phyloP scores from a whole-genome alignment of 2,329 filamentous ascomycete genomes.

The Trichoderma polysporum region DNA sequence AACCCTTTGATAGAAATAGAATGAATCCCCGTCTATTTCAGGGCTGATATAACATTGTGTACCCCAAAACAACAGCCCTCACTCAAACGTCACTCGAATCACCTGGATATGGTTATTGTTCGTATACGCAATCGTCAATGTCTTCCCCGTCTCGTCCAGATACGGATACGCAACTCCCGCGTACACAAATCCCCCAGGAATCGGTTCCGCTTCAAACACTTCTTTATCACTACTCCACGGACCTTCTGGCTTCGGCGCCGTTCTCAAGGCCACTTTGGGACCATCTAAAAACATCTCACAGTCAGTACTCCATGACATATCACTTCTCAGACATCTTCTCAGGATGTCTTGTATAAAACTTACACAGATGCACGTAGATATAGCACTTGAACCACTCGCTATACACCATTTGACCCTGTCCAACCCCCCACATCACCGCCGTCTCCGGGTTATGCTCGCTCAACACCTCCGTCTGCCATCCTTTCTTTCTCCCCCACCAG shows the following conservation, averaged over 20 bases:
- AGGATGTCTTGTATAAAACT: neutral
- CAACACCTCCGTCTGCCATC: conserved; percentile 38
- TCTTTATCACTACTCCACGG: conserved; percentile 39
- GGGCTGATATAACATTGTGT: neutral
- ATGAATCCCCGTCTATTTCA: too few relatives aligned
- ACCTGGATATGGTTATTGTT: conserved; percentile 42
- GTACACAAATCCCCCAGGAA: conserved; percentile 35
- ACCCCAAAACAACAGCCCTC: neutral
- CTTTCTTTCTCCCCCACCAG: conserved; percentile 40
- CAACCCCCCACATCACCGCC: conserved; percentile 39
- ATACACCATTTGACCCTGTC: conserved; percentile 41
- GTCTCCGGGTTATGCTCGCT: conserved; percentile 36
- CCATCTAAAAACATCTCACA: neutral
- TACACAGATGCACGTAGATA: conserved; percentile 35
- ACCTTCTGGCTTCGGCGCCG: conserved; percentile 34
- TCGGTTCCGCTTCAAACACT: conserved; percentile 36
- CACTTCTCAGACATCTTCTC: neutral
- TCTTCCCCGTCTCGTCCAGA: conserved; percentile 37
- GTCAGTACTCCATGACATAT: neutral
- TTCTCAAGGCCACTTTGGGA: conserved; percentile 17
- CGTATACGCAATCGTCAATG: conserved; percentile 40
- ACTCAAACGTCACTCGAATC: conserved; percentile 34
- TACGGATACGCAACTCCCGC: conserved; percentile 41
- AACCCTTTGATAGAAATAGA: too few relatives aligned
- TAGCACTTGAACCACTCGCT: conserved; percentile 37